Conservation (phyloP, 805 yeast species). For the Candida takata region DNA sequence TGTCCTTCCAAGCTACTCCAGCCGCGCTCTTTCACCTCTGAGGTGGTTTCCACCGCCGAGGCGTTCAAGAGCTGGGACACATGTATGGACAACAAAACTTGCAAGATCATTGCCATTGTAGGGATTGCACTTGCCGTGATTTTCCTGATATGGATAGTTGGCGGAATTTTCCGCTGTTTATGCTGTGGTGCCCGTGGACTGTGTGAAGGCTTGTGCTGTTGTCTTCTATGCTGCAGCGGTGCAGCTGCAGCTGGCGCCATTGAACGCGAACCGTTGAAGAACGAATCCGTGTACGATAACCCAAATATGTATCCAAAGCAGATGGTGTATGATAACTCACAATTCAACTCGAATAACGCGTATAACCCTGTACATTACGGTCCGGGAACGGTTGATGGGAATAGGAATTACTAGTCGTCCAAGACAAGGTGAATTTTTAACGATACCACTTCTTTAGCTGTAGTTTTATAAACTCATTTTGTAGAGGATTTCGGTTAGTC, state of each 20-base stretch:
- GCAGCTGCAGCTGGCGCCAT: too few relatives aligned
- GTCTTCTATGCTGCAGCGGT: conserved; percentile 29
- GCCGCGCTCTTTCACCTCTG: conserved; percentile 13
- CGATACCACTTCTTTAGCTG: too few relatives aligned
- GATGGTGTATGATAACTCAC: conserved; percentile 1
- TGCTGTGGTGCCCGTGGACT: conserved; percentile 51
- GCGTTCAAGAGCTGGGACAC: conserved; percentile 65
- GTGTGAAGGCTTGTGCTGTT: conserved; percentile 45
- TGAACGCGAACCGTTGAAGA: not conserved
- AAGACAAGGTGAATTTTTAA: too few relatives aligned
- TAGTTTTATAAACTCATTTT: too few relatives aligned
- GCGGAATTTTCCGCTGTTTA: conserved; percentile 47
- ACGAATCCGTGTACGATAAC: conserved; percentile 10
- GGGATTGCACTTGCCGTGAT: conserved; percentile 56
- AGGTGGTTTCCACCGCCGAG: conserved; percentile 28
- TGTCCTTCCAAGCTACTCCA: conserved; percentile 11
- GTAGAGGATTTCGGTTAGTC: too few relatives aligned
- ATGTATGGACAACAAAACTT: conserved; percentile 70
- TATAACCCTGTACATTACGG: conserved; percentile 6
- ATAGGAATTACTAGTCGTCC: not conserved
- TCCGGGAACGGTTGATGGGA: conserved; percentile 11
- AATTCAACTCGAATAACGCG: not conserved
- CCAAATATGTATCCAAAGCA: conserved; percentile 18
- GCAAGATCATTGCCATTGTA: conserved; percentile 73
- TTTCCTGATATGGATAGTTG: conserved; percentile 47